Evolutionary conservation across 2,329 filamentous ascomycete species (phyloP).

Genomic region (Didymella pomorum): DNA sequence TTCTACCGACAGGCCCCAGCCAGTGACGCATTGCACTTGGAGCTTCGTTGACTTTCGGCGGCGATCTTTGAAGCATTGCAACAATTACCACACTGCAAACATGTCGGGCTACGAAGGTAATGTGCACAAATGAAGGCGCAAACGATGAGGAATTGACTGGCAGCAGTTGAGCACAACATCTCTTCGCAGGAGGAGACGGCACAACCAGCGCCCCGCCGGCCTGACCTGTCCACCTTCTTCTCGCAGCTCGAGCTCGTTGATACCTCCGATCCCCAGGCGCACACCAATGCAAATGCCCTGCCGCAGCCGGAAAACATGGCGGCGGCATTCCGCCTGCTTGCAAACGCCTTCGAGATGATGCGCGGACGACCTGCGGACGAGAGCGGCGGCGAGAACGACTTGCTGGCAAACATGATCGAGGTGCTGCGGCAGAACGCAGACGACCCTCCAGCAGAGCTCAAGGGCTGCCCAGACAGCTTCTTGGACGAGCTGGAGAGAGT

Average conservation of each 20-base stretch:
- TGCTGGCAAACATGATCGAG: slow-evolving; percentile 65
- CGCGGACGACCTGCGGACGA: slow-evolving; percentile 51
- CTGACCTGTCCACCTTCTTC: slow-evolving; percentile 72
- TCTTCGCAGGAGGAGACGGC: slow-evolving; percentile 47
- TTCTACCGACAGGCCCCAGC: slow-evolving; percentile 13
- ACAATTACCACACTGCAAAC: slow-evolving; percentile 17
- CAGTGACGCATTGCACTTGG: slow-evolving; percentile 21
- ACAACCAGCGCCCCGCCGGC: slow-evolving; percentile 59
- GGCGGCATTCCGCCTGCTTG: slow-evolving; percentile 66
- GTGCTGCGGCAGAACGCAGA: slow-evolving; percentile 64
- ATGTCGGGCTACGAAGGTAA: slow-evolving; percentile 60
- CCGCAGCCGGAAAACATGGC: slow-evolving; percentile 68
- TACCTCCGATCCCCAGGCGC: slow-evolving; percentile 59
- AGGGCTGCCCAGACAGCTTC: slow-evolving; percentile 69
- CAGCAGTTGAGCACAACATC: slow-evolving; percentile 60
- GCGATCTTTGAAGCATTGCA: slow-evolving; percentile 3
- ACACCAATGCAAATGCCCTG: slow-evolving; percentile 64
- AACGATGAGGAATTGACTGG: slow-evolving; percentile 28
- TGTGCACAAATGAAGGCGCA: slow-evolving; percentile 13
- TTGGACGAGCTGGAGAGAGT: slow-evolving; percentile 67
- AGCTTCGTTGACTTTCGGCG: slow-evolving; percentile 9
- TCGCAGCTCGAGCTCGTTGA: slow-evolving; percentile 66
- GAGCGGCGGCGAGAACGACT: slow-evolving; percentile 42
- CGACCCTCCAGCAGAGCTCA: slow-evolving; percentile 65
- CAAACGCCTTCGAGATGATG: slow-evolving; percentile 68